Evolutionary conservation across 495 filamentous ascomycete species (phyloP), one percentile per base, ranked within the genome.

Genomic region (Penicillium paxilli): DNA sequence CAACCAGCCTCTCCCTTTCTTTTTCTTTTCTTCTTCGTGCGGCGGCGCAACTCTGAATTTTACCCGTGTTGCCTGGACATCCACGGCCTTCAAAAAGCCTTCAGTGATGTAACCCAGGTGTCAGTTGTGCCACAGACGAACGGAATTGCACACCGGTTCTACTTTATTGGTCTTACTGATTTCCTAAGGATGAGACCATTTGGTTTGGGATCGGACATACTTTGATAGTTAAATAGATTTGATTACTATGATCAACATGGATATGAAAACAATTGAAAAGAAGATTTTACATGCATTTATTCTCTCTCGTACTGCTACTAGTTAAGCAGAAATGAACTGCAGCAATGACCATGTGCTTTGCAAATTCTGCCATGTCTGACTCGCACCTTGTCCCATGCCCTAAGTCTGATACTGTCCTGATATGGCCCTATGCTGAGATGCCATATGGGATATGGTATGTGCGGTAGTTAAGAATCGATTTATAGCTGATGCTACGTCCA

Each of bases 51-150:
- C 75, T 76, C 49, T 59, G 57, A 74, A 62, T 66, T 58, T 72
- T 61, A 66, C 67, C 77, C 74, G 75, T 83, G 76, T 83, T 83
- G 73, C 79, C 68, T 80, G 73, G 67, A 72, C 68, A 69, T 71
- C 64, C 62, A 64, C 52, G 48, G 51, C 42, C 51, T 30, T 60
- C 49, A 47, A 52, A 51, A 47, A 51, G 55, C 60, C 40, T 57
- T 72, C 68, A 54, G 56, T 76, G 77, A 74, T 77, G 74, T 77
- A 48, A 37, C 52, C 57, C 77, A 83, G 76, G 81, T 80, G 82
- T 85, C 81, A 71, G 77, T 80, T 76, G 77, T 71, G 79, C 72
- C 80, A 80, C 75, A 85, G 82, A 85, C 51, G 55, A 62, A 81
- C 59, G 74, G 71, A 78, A 83, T 85, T 83, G 81, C 81, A 83